Conservation (phyloP, 2,329 filamentous ascomycete genomes). For the Fusarium tanahbumbuense region DNA sequence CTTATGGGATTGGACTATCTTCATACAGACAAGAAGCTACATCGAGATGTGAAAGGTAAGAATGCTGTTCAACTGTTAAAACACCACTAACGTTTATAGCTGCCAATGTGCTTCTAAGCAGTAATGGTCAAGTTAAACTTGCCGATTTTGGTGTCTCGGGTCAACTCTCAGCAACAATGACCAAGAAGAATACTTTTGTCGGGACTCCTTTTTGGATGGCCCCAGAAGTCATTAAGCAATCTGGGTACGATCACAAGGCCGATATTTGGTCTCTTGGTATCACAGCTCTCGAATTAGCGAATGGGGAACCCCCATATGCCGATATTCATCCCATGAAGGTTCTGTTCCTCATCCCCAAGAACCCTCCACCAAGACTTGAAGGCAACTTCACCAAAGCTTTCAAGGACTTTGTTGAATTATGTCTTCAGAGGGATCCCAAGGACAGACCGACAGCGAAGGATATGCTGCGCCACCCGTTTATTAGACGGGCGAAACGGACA, state of each 20-base stretch:
- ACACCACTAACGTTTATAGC: constrained; percentile 61
- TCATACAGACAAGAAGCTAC: constrained; percentile 94
- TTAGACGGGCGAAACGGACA: constrained; percentile 91
- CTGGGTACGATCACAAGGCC: constrained; percentile 96
- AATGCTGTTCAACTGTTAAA: not conserved
- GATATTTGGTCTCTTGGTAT: constrained; percentile 98
- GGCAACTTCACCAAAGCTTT: constrained; percentile 85
- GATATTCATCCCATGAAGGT: constrained; percentile 99
- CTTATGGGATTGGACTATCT: constrained; percentile 92
- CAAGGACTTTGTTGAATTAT: constrained; percentile 86
- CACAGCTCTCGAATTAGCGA: constrained; percentile 90
- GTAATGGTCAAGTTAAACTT: constrained; percentile 95
- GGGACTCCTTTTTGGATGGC: constrained; percentile 99
- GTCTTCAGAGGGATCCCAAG: constrained; percentile 87
- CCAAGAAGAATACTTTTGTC: constrained; percentile 99
- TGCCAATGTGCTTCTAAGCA: constrained; percentile 89
- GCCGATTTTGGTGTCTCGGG: constrained; percentile 98
- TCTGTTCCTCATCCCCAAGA: constrained; percentile 95
- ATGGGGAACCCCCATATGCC: constrained; percentile 92
- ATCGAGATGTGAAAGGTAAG: constrained; percentile 93
- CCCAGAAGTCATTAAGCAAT: constrained; percentile 98
- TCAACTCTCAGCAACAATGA: constrained; percentile 97
- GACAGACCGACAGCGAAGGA: constrained; percentile 90
- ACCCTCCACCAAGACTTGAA: constrained; percentile 83
- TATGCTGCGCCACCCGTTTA: constrained; percentile 88